Evolutionary conservation across 164 flowering plant genomes (phyloP).

Genomic region (Magnolia kwangsiensis): DNA sequence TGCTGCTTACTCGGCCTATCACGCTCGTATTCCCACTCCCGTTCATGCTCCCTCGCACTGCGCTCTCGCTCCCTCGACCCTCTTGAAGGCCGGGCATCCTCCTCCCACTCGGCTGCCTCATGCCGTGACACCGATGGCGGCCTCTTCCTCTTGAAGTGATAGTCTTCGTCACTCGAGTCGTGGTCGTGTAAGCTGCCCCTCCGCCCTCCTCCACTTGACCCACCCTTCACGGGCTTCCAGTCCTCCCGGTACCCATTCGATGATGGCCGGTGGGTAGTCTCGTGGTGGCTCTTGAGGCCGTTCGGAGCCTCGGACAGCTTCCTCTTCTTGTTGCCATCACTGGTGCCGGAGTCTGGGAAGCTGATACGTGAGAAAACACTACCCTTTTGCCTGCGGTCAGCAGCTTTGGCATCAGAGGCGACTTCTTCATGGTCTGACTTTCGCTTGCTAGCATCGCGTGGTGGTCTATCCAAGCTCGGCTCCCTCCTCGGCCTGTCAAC

Average conservation of each 20-base stretch:
- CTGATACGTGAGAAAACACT: constrained; percentile 94
- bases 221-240: constrained; percentile 16
- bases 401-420: constrained; percentile 5
- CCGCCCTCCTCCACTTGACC: neutral
- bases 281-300: constrained; percentile 18
- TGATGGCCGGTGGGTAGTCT: constrained; percentile 17
- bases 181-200: constrained; percentile 25
- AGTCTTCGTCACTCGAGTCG: constrained; percentile 78
- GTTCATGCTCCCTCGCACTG: constrained; percentile 13
- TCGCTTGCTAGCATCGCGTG: constrained; percentile 12
- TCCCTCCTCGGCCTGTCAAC: constrained; percentile 5
- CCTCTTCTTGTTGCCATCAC: constrained; percentile 43
- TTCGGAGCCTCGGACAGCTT: constrained; percentile 24
- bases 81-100: constrained; percentile 37
- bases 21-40: constrained; percentile 20
- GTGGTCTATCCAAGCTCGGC: neutral
- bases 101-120: constrained; percentile 47
- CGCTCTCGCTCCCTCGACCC: constrained; percentile 46
- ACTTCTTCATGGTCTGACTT: constrained; percentile 9
- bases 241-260: constrained; percentile 49
- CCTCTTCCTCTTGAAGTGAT: constrained; percentile 72
- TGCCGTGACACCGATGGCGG: constrained; percentile 48
- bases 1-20: constrained; percentile 9
- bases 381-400: constrained; percentile 43
- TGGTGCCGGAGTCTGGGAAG: constrained; percentile 45